A percentile compares a stretch with the other conserved stretches of the same genome.
phyloP scores from a whole-genome alignment of 1,284 basidiomycete genomes.

The Ceratobasidium sp. region DNA sequence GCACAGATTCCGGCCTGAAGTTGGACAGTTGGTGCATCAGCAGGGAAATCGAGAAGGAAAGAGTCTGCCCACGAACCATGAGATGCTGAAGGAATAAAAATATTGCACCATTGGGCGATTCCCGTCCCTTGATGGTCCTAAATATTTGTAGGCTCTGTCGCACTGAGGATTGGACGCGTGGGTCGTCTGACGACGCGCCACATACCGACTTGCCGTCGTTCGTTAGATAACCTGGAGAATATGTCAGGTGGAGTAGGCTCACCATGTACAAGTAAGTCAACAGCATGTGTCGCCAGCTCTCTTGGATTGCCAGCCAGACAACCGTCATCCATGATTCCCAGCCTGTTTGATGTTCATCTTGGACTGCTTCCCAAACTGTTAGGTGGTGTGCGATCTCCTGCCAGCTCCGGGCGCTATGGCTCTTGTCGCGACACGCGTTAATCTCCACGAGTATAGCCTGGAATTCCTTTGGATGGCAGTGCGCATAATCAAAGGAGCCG shows the following conservation, averaged over 20 bases:
- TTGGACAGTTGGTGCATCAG: neutral
- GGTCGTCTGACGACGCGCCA: neutral
- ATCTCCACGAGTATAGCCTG: neutral
- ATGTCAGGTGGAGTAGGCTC: neutral
- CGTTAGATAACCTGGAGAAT: too few relatives aligned
- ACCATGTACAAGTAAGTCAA: conserved; percentile 22
- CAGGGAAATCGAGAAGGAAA: neutral
- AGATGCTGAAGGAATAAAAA: conserved; percentile 7
- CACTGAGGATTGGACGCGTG: neutral
- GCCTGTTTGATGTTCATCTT: too few relatives aligned
- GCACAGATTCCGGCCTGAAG: conserved; percentile 6
- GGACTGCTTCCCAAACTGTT: neutral
- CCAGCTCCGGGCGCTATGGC: neutral
- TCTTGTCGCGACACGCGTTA: too few relatives aligned
- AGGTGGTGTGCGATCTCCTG: neutral
- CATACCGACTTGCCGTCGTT: neutral
- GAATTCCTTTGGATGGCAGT: neutral
- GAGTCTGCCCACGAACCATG: neutral
- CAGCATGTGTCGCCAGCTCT: conserved; percentile 23
- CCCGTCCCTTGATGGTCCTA: neutral
- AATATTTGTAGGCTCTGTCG: conserved; percentile 10
- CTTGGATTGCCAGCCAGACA: conserved; percentile 2
- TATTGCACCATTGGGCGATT: neutral
- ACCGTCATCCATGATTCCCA: neutral
- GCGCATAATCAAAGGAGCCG: neutral